A percentile compares a stretch with the other conserved stretches of the same genome.
These are phyloP conservation scores for Melocanna baccifera DNA, from an alignment of 176 grass and related monocot species.

Conservation along the genomic window DNA sequence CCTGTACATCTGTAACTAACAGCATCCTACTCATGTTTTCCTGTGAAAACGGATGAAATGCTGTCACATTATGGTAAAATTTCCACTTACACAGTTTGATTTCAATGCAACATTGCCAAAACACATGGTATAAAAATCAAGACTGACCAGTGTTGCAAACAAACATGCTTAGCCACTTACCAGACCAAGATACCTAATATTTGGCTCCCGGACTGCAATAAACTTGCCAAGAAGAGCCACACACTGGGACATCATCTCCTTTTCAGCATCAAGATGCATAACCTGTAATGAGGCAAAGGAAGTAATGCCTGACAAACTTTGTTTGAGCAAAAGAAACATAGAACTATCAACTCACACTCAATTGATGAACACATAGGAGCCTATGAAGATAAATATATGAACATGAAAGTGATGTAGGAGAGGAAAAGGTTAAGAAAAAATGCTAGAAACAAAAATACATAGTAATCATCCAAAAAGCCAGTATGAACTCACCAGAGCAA, in stretches of 20 bases:
- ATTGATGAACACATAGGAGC: background rate
- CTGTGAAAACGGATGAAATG: constrained; percentile 44
- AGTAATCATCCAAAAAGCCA: background rate
- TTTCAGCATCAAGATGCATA: constrained; percentile 99
- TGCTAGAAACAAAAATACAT: constrained; percentile 9
- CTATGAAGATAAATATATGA: background rate
- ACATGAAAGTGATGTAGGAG: background rate
- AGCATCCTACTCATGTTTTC: constrained; percentile 99
- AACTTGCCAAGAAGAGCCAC: constrained; percentile 98
- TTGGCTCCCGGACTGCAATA: constrained; percentile 98
- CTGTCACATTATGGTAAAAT: constrained; percentile 17
- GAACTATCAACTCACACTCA: background rate
- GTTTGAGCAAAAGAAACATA: constrained; percentile 5
- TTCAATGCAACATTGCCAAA: background rate
- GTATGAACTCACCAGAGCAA: constrained; percentile 76
- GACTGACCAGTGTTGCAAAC: background rate
- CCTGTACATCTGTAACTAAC: constrained; percentile 96
- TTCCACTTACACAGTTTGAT: background rate
- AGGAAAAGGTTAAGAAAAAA: background rate
- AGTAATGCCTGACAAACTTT: constrained; percentile 12
- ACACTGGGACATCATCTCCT: constrained; percentile 99
- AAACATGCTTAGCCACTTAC: constrained; percentile 39
- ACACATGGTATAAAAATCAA: constrained; percentile 18
- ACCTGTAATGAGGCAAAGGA: constrained; percentile 46
- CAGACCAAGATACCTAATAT: constrained; percentile 98